phyloP scores from a whole-genome alignment of 2,329 filamentous ascomycete genomes.

The Exophiala phaeomuriformis region DNA sequence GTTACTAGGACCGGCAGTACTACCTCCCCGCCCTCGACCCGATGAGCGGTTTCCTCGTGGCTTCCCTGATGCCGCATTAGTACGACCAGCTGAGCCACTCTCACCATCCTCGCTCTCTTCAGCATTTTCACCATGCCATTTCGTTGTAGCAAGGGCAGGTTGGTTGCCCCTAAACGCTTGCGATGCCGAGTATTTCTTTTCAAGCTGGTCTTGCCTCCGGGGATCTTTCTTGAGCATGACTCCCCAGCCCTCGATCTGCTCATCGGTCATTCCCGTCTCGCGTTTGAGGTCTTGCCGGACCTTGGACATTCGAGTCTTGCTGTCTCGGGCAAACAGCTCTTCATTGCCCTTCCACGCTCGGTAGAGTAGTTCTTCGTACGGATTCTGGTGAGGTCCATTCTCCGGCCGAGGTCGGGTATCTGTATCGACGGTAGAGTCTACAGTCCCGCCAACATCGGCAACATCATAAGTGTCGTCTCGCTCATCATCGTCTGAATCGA shows the following conservation, averaged over 20 bases:
- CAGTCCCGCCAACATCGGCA: conserved; percentile 81
- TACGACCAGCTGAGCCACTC: conserved; percentile 9
- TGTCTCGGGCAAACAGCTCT: conserved; percentile 63
- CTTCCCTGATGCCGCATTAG: conserved; percentile 8
- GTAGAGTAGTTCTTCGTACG: conserved; percentile 64
- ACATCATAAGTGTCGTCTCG: conserved; percentile 94
- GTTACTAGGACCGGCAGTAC: conserved; percentile 21
- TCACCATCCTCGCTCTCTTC: conserved; percentile 23
- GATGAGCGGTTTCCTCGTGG: conserved; percentile 10
- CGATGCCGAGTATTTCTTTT: conserved; percentile 50
- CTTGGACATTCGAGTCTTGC: conserved; percentile 58
- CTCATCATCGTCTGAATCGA: conserved; percentile 93
- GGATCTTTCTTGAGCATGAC: conserved; percentile 74
- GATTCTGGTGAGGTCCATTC: conserved; percentile 20
- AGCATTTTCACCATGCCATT: conserved; percentile 21
- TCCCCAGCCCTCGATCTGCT: conserved; percentile 89
- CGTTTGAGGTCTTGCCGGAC: conserved; percentile 58
- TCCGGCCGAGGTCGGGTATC: conserved; percentile 15
- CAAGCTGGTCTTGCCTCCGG: conserved; percentile 59
- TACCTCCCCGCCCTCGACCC: conserved; percentile 19
- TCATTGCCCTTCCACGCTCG: conserved; percentile 59
- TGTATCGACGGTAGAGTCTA: conserved; percentile 52
- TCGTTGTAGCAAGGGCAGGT: conserved; percentile 17
- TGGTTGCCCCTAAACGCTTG: conserved; percentile 20
- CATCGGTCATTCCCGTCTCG: conserved; percentile 83